Evolutionary conservation across 148 eudicot genomes (phyloP).

Genomic region (Amaranthus hypochondriacus): DNA sequence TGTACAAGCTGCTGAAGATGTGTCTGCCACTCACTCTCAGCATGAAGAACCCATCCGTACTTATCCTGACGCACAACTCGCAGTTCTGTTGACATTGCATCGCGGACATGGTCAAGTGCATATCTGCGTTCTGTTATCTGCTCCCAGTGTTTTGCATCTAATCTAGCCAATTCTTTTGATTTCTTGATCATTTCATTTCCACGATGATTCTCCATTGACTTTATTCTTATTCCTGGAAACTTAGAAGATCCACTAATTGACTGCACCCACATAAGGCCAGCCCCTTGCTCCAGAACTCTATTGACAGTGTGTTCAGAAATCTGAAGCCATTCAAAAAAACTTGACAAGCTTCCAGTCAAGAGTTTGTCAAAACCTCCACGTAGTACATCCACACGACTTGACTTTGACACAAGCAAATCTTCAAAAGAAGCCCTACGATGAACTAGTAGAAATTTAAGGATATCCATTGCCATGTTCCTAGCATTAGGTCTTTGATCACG

Average conservation of each 20-base stretch:
- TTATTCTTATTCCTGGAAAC: constrained; percentile 92
- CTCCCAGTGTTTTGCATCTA: constrained; percentile 76
- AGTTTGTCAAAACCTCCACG: constrained; percentile 95
- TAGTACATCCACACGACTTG: constrained; percentile 65
- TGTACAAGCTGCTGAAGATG: constrained; percentile 97
- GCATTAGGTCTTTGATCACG: constrained; percentile 59
- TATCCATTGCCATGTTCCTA: constrained; percentile 67
- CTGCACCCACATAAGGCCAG: constrained; percentile 97
- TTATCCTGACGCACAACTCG: constrained; percentile 97
- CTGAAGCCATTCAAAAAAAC: constrained; percentile 80
- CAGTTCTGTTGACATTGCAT: constrained; percentile 87
- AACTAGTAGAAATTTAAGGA: constrained; percentile 81
- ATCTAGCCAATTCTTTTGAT: constrained; percentile 57
- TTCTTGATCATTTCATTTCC: constrained; percentile 77
- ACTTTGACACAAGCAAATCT: constrained; percentile 84
- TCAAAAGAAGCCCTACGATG: constrained; percentile 89
- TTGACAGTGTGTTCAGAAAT: constrained; percentile 65
- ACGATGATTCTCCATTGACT: constrained; percentile 90
- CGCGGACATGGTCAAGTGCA: constrained; percentile 87
- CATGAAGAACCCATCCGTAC: constrained; percentile 98
- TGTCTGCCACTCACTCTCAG: constrained; percentile 98
- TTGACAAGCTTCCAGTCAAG: constrained; percentile 64
- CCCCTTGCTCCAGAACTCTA: constrained; percentile 86
- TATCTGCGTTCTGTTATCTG: constrained; percentile 79
- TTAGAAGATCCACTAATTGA: constrained; percentile 78